Percentiles rank a stretch among this genome's conserved stretches.
phyloP scores from a whole-genome alignment of 2,329 filamentous ascomycete species.

The Xylariales sp. region DNA sequence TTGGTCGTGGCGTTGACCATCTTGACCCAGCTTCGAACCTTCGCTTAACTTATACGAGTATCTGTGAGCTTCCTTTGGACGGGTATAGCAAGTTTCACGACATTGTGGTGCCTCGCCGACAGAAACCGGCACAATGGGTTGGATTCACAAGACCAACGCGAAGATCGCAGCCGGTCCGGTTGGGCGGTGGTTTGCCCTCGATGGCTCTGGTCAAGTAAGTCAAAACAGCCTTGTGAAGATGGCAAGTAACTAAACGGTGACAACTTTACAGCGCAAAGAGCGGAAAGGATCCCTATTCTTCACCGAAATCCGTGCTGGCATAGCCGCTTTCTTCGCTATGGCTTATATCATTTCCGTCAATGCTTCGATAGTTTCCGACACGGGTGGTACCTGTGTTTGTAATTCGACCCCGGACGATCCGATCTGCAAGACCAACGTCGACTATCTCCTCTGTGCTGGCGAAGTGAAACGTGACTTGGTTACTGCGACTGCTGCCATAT shows the following conservation, averaged over 20 bases:
- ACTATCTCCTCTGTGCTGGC: conserved; percentile 59
- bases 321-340: conserved; percentile 69
- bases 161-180: conserved; percentile 60
- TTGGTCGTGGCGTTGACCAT: neutral
- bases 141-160: conserved; percentile 46
- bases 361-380: conserved; percentile 24
- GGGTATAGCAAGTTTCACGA: neutral
- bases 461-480: conserved; percentile 73
- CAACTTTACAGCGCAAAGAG: conserved; percentile 53
- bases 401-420: conserved; percentile 45
- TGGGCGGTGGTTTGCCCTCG: conserved; percentile 72
- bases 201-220: conserved; percentile 77
- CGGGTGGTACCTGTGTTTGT: conserved; percentile 66
- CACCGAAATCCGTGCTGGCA: conserved; percentile 77
- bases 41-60: neutral
- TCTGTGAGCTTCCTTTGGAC: neutral
- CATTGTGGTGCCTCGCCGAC: neutral
- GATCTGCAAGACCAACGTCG: conserved; percentile 48
- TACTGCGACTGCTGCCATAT: conserved; percentile 79
- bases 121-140: conserved; percentile 40
- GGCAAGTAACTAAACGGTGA: no score
- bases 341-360: conserved; percentile 43
- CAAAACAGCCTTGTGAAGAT: no score
- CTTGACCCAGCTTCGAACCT: neutral
- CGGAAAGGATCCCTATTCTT: conserved; percentile 73